A percentile compares a stretch with the other conserved stretches of the same genome.
Evolutionary conservation across 1,284 basidiomycete genomes (phyloP).

Genomic region (Schizophyllum amplum): DNA sequence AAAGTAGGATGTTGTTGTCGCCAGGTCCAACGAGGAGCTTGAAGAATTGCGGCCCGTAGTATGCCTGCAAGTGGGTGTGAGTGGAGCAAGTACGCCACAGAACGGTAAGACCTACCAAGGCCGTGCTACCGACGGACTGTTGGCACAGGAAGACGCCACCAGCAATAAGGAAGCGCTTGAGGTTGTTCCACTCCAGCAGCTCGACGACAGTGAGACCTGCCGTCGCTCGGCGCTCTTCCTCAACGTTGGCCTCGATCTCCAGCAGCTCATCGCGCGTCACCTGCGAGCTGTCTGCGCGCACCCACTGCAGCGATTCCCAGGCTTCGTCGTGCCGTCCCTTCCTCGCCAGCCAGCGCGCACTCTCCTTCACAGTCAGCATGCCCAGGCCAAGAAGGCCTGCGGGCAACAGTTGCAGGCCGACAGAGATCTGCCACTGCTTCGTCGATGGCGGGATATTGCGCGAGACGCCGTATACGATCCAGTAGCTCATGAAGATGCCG

Average conservation of each 20-base stretch:
- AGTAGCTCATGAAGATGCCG: conserved; percentile 7
- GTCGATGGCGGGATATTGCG: conserved; percentile 1
- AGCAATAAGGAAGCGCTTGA: conserved; percentile 3
- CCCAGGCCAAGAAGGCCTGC: conserved; percentile 5
- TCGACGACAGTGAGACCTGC: conserved; percentile 5
- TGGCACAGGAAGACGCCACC: conserved; percentile 5
- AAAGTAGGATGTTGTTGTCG: conserved; percentile 6
- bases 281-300: conserved; percentile 7
- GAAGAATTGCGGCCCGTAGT: conserved; percentile 10
- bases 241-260: conserved; percentile 4
- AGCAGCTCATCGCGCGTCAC: conserved; percentile 6
- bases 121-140: conserved; percentile 8
- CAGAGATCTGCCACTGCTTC: conserved; percentile 8
- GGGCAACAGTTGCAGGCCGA: conserved; percentile 5
- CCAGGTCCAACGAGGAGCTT: conserved; percentile 8
- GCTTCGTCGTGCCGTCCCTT: conserved; percentile 8
- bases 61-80: conserved; percentile 2
- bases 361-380: conserved; percentile 9
- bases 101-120: conserved; percentile 4
- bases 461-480: conserved; percentile 8
- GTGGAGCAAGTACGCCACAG: neutral
- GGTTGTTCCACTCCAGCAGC: conserved; percentile 7
- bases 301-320: conserved; percentile 8
- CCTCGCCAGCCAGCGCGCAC: conserved; percentile 7
- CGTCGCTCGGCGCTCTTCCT: conserved; percentile 4